Evolutionary conservation across 2,329 filamentous ascomycete genomes (phyloP).

Genomic region (Capronia americana): DNA sequence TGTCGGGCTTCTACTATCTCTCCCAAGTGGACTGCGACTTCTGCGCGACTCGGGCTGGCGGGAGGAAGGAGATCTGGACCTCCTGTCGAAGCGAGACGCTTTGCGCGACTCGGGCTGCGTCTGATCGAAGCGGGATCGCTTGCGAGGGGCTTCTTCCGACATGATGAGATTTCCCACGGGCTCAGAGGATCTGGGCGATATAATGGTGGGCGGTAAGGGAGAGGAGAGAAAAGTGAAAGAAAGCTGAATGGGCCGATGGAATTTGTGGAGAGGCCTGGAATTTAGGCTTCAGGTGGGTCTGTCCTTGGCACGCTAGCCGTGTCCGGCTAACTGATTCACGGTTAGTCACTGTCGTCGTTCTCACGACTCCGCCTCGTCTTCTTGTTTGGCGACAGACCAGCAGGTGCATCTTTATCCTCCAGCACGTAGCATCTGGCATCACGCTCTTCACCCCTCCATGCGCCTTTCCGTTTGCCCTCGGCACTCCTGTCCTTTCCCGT

Average conservation of each 20-base stretch:
- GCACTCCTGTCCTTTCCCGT: conserved; percentile 43
- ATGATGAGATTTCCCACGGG: conserved; percentile 19
- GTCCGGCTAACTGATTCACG: neutral
- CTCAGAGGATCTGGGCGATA: neutral
- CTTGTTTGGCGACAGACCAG: conserved; percentile 40
- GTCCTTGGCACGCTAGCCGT: neutral
- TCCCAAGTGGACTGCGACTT: conserved; percentile 79
- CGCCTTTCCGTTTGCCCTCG: conserved; percentile 45
- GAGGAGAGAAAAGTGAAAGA: neutral
- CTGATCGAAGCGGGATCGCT: conserved; percentile 94
- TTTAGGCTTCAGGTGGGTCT: neutral
- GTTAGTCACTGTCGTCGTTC: conserved; percentile 44
- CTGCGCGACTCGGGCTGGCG: conserved; percentile 72
- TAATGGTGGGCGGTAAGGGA: neutral
- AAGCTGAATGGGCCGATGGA: neutral
- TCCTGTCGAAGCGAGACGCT: conserved; percentile 84
- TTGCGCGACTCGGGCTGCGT: conserved; percentile 80
- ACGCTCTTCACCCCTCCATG: conserved; percentile 56
- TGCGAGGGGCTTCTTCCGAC: conserved; percentile 50
- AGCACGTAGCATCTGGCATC: conserved; percentile 56
- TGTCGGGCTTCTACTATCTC: conserved; percentile 57
- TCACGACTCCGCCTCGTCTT: conserved; percentile 44
- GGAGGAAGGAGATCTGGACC: conserved; percentile 80
- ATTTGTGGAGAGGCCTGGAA: neutral
- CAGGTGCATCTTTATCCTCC: conserved; percentile 47